Conservation (phyloP, 2,329 filamentous ascomycete species). For the Aspergillus fijiensis region DNA sequence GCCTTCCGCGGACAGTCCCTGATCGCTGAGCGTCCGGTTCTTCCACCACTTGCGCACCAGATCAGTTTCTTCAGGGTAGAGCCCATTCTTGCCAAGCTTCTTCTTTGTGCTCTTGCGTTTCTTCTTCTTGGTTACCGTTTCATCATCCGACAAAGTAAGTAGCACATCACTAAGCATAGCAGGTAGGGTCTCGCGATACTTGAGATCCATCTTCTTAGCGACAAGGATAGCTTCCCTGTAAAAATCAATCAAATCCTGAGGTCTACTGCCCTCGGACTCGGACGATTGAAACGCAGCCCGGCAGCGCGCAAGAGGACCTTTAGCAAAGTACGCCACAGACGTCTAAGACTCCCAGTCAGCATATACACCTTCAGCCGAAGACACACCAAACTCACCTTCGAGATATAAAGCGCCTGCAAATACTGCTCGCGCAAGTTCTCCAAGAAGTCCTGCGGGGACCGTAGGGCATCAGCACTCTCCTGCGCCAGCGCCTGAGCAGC, state of each 20-base stretch:
- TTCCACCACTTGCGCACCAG: constrained; percentile 50
- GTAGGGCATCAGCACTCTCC: constrained; percentile 19
- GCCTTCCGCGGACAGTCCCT: constrained; percentile 24
- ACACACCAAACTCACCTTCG: constrained; percentile 34
- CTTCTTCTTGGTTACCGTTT: constrained; percentile 23
- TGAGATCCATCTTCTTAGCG: constrained; percentile 49
- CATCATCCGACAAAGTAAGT: constrained; percentile 39
- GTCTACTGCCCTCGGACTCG: constrained; percentile 22
- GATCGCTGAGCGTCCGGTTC: constrained; percentile 32
- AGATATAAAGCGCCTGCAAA: constrained; percentile 45
- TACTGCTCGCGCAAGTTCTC: constrained; percentile 42
- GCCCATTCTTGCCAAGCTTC: constrained; percentile 48
- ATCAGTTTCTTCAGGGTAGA: constrained; percentile 47
- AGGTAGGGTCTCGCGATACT: constrained; percentile 48
- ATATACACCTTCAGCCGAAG: not conserved
- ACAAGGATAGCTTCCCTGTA: constrained; percentile 45
- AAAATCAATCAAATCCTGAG: constrained; percentile 35
- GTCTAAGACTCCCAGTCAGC: constrained; percentile 32
- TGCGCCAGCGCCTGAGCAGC: constrained; percentile 14
- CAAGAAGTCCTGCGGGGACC: constrained; percentile 38
- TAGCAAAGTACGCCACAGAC: constrained; percentile 54
- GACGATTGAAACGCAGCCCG: constrained; percentile 40
- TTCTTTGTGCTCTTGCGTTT: constrained; percentile 40
- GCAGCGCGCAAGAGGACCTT: constrained; percentile 50
- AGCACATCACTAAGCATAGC: constrained; percentile 39